Base-by-base conservation (phyloP, 306 rosid species). In the Prunus davidiana region DNA sequence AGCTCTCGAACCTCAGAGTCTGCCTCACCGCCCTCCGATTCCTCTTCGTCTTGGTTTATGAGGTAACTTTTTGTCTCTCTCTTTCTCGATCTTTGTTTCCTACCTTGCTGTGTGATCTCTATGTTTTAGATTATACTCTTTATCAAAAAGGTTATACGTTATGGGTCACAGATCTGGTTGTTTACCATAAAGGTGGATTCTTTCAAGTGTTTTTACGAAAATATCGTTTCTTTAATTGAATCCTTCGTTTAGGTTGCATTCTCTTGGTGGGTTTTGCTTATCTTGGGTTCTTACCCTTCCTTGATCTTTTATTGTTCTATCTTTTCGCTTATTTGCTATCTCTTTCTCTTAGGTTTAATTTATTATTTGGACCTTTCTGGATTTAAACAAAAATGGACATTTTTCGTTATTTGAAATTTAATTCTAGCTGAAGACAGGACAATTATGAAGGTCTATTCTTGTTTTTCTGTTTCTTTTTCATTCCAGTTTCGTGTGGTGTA, bases 11-110 rank as follows among this genome's bases (percentile, higher is more conserved):
- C 38, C 82, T 46, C 84, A 81, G 83, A 78, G 68, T 69, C 77
- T 27, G 85, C 77, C 90, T 85, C 86, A 38, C 87, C 87, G 86
- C 84, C 74, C 85, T 82, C 85, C 89, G 98, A 89, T 90, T 80
- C 86, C 66, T 68, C 84, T 77, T 89, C 98, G 91, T 87, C 98
- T 84, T 93, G 93, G 98, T 93, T 93, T 93, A 93, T 93, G 98
- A 93, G 98, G 98, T 93, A 43, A 13, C 61, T 19, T 34, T 74
- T 11, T 32, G 0, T 27, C 4, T 38, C 27, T 50, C 20, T 49
- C 2, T 15, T 13, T 32, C 50, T 72, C 32, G 22, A 2, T 32
- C 12, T 22, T 46, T 77, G 54, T 12, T 20, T 20, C 27, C 15
- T 13, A 8, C 8, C 34, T 52, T 13, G n/a, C 46, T 32, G 32